Base-by-base conservation (phyloP, 1,139 yeast species). In the Saccharomyces hybrid region DNA sequence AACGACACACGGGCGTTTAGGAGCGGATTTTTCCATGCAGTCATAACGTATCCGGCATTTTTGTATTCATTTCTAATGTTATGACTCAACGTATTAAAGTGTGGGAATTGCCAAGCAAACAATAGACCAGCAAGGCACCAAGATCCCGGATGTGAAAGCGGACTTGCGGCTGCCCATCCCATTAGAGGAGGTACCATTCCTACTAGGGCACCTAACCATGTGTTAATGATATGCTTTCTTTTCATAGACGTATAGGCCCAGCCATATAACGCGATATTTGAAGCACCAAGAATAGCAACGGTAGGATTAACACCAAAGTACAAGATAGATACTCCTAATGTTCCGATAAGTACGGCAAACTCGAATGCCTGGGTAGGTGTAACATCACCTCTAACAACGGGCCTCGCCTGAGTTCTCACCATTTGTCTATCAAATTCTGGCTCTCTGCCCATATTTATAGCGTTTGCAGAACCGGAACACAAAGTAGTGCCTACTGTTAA, bases 51-150 rank as follows among this genome's bases (percentile, higher is more conserved):
- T 0, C 99, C 99, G 0, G 99, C 99, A 52, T 79, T 78, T 64
- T 87, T 84, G 67, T 93, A 93, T 68, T 93, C 98, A 53, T 83
- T 84, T 51, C 93, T 85, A 55, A 93, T 84, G 62, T 85, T 85
- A 72, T 93, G 96, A 53, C 96, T 85, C 51, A 93, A 78, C 0
- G 98, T 82, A 73, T 93, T 93, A 75, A 93, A 93, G 70, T 93
- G 99, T 3, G 99, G 99, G 69, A 93, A 93, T 72, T 93, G 99
- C 99, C 99, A 93, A 4, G 98, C 96, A 68, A 88, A 93, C 46
- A 93, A 75, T 54, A 95, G 73, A 0, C 86, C 90, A 1, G 98
- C 98, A 38, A 91, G 74, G 65, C 95, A 84, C 98, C 98, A 93
- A 2, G 95, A 95, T 6, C 95, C 97, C 0, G 98, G 97, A 59